Base-by-base conservation (phyloP, 352 stramenopile genomes). In the Phytophthora tubulina region DNA sequence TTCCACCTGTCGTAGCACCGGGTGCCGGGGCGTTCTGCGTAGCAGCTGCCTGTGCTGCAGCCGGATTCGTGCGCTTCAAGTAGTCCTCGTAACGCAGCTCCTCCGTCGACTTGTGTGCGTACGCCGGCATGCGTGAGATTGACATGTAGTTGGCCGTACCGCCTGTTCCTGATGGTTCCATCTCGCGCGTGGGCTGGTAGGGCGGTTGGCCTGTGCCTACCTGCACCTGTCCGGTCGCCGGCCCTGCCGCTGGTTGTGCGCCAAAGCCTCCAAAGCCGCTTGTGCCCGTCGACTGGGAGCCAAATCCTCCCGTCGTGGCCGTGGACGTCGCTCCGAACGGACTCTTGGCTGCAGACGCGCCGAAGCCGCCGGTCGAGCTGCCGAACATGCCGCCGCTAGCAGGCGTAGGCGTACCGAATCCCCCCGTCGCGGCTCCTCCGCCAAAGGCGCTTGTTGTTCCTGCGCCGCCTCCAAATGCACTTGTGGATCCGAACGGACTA, bases 61-160 rank as follows among this genome's bases (percentile, higher is more conserved):
- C 75, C 9, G 86, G 84, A 63, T 94, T 84, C 6, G 81, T 90
- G 41, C 84, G 84, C 75, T 94, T 94, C 50, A 93, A 59, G 42
- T 93, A 93, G 38, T 95, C 88, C 79, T 93, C 88, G 42, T 85
- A 92, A 9, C 87, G 85, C 8, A 94, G 69, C 55, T 94, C 87
- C 71, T 94, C 87, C 1, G 71, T 74, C 9, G 85, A 92, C 68
- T 94, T 94, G 81, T 92, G 85, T 33, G 81, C 51, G 60, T 92
- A 94, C 55, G 81, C 77, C 39, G 60, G 73, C 87, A 94, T 94
- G 39, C 81, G 76, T 6, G 79, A 86, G 71, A 94, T 94, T 27
- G 85, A 84, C 14, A 90, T 56, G 69, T 84, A 92, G 60, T 88
- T 90, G 50, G 76, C 83, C 10, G 72, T 88, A 27, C 77, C 84